Conservation (phyloP, 495 filamentous ascomycete genomes). For the Beverwykella pulmonaria region DNA sequence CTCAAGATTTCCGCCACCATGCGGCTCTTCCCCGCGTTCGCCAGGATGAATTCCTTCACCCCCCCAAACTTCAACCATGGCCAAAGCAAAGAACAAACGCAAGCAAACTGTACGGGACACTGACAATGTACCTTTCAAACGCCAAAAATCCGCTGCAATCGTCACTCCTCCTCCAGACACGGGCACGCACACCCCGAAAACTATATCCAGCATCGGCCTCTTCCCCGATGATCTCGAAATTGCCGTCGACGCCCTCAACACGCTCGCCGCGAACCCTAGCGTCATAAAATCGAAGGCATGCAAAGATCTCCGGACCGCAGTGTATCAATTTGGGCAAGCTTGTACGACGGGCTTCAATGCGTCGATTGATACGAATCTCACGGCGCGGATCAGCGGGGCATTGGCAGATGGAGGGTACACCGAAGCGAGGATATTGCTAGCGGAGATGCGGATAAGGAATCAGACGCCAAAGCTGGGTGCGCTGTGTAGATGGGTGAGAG, state of each 20-base stretch:
- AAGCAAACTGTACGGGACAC: not conserved
- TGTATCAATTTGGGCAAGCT: constrained; percentile 52
- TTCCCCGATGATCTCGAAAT: constrained; percentile 53
- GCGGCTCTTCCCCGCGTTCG: not conserved
- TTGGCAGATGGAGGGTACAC: constrained; percentile 50
- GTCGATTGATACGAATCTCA: constrained; percentile 44
- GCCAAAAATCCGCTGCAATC: constrained; percentile 33
- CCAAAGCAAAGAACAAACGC: constrained; percentile 13
- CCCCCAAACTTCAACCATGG: not conserved
- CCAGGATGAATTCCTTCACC: not conserved
- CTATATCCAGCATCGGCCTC: constrained; percentile 39
- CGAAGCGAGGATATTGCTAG: constrained; percentile 50
- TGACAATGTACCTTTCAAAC: not conserved
- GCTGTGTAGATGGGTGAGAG: constrained; percentile 55
- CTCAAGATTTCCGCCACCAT: not conserved
- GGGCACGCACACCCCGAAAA: constrained; percentile 39
- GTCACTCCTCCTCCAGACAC: constrained; percentile 45
- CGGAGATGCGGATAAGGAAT: constrained; percentile 52
- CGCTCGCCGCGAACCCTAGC: constrained; percentile 47
- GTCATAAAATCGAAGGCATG: constrained; percentile 53
- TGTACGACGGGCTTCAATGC: constrained; percentile 52
- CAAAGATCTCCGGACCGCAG: constrained; percentile 51
- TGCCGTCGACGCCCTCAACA: constrained; percentile 49
- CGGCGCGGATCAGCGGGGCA: constrained; percentile 49
- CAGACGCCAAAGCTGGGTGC: constrained; percentile 52